These are phyloP conservation scores for Naganishia antarctica DNA, from an alignment of 768 basidiomycete genomes.

Conservation along the genomic window DNA sequence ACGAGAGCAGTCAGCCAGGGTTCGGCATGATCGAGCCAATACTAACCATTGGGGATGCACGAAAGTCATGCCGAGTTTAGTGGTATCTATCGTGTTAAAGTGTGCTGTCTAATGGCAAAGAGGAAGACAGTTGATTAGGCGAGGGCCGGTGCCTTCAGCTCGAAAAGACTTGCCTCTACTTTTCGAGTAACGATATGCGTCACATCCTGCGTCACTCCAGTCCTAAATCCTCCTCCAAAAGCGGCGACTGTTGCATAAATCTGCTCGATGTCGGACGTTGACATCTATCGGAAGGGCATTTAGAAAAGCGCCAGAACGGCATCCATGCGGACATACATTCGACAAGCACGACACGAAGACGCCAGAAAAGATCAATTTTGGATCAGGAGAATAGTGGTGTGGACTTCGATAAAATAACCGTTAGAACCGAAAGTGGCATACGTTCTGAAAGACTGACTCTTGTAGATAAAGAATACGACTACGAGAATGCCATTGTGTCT, in stretches of 20 bases:
- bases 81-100: conserved; percentile 15
- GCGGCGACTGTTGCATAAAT: conserved; percentile 67
- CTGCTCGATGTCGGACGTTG: conserved; percentile 63
- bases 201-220: conserved; percentile 71
- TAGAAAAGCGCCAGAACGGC: background rate
- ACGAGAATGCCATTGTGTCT: conserved; percentile 18
- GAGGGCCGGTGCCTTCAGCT: too few relatives aligned
- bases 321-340: conserved; percentile 53
- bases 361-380: conserved; percentile 74
- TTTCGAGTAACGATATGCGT: conserved; percentile 69
- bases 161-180: conserved; percentile 47
- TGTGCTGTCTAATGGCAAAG: background rate
- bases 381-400: conserved; percentile 65
- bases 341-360: conserved; percentile 63
- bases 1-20: background rate
- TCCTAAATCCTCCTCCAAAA: conserved; percentile 76
- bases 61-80: conserved; percentile 55
- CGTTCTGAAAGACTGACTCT: conserved; percentile 1
- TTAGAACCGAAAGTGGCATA: background rate
- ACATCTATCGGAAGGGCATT: conserved; percentile 53
- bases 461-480: conserved; percentile 15
- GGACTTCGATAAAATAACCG: background rate
- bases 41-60: conserved; percentile 80
- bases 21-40: background rate
- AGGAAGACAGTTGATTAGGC: background rate